Evolutionary conservation across 768 basidiomycete species (phyloP).

Genomic region (Tremella fuciformis): DNA sequence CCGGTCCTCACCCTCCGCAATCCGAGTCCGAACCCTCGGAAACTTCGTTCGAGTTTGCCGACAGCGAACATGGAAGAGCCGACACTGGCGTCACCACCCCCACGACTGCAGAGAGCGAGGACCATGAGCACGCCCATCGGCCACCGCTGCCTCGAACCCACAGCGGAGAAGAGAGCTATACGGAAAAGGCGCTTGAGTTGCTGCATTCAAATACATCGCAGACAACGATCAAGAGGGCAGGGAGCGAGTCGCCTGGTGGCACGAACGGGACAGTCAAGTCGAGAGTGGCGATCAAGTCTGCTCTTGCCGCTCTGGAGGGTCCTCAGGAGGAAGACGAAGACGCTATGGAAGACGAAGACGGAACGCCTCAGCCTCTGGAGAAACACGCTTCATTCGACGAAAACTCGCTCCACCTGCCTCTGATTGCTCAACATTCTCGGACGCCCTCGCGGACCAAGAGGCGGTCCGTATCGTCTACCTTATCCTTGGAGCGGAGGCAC

Average conservation of each 20-base stretch:
- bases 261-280: conserved; percentile 10
- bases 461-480: conserved; percentile 83
- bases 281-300: conserved; percentile 18
- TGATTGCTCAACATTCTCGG: conserved; percentile 56
- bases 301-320: conserved; percentile 27
- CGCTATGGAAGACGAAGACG: conserved; percentile 14
- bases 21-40: conserved; percentile 17
- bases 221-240: conserved; percentile 45
- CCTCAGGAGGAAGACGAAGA: conserved; percentile 44
- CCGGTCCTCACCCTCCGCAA: conserved; percentile 7
- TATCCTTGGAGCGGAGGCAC: conserved; percentile 52
- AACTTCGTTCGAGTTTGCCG: conserved; percentile 11
- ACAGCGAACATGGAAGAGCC: conserved; percentile 29
- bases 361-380: conserved; percentile 11
- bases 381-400: conserved; percentile 34
- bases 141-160: conserved; percentile 16
- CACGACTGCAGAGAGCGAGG: conserved; percentile 46
- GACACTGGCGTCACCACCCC: conserved; percentile 41
- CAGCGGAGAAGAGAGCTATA: conserved; percentile 31
- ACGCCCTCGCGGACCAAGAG: conserved; percentile 95
- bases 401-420: conserved; percentile 60
- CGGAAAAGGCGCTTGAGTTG: conserved; percentile 28
- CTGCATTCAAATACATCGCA: conserved; percentile 49
- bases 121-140: conserved; percentile 11
- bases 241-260: conserved; percentile 16